These are phyloP conservation scores for Aspergillus indologenus DNA, from an alignment of 495 filamentous ascomycete genomes.

Conservation along the genomic window DNA sequence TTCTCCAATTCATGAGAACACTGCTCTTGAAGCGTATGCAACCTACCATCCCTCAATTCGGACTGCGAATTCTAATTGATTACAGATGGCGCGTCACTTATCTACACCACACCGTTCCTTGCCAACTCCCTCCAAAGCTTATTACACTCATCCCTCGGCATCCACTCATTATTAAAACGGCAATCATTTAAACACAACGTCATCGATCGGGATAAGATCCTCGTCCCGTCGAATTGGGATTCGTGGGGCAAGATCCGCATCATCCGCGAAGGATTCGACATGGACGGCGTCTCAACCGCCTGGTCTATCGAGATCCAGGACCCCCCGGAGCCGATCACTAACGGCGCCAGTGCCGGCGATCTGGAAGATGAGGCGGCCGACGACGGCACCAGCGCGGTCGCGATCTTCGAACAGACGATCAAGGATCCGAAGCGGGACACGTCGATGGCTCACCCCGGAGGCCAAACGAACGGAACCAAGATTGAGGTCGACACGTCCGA, in stretches of 20 bases:
- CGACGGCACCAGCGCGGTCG: slow-evolving; percentile 56
- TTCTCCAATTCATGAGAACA: slow-evolving; percentile 83
- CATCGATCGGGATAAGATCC: slow-evolving; percentile 90
- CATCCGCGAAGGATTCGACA: slow-evolving; percentile 88
- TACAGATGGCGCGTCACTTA: slow-evolving; percentile 81
- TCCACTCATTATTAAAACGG: slow-evolving; percentile 81
- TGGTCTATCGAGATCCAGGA: slow-evolving; percentile 81
- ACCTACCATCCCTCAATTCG: neutral
- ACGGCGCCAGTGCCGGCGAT: slow-evolving; percentile 20
- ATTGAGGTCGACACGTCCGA: slow-evolving; percentile 71
- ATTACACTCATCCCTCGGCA: slow-evolving; percentile 82
- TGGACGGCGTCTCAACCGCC: slow-evolving; percentile 77
- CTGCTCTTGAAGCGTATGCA: slow-evolving; percentile 77
- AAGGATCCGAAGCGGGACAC: slow-evolving; percentile 64
- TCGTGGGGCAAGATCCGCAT: slow-evolving; percentile 97
- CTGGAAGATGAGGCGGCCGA: slow-evolving; percentile 26
- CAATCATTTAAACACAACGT: slow-evolving; percentile 89
- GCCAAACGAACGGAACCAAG: slow-evolving; percentile 41
- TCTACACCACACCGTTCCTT: slow-evolving; percentile 82
- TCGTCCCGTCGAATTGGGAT: slow-evolving; percentile 96
- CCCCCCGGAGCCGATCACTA: slow-evolving; percentile 34
- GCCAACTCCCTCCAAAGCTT: slow-evolving; percentile 76
- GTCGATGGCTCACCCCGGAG: slow-evolving; percentile 45
- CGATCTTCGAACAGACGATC: slow-evolving; percentile 76
- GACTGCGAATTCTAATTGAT: slow-evolving; percentile 19